Conservation (phyloP, 768 basidiomycete genomes). For the Trametes cubensis region DNA sequence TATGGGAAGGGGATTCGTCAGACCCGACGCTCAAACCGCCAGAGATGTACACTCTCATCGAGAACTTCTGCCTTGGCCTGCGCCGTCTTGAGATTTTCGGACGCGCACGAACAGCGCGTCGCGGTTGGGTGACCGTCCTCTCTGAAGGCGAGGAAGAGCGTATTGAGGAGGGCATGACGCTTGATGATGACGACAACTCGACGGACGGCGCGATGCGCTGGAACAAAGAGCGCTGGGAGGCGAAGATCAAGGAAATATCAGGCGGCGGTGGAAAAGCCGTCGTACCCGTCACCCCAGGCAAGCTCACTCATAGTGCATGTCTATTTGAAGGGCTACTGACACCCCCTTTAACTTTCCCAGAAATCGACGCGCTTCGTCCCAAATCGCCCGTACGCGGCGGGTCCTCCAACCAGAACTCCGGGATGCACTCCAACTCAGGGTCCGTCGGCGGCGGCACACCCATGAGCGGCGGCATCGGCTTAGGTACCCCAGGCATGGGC, state of each 20-base stretch:
- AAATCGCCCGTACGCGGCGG: conserved; percentile 73
- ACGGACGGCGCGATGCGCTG: conserved; percentile 47
- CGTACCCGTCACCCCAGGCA: conserved; percentile 64
- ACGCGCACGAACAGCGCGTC: conserved; percentile 63
- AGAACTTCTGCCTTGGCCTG: conserved; percentile 95
- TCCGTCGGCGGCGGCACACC: conserved; percentile 20
- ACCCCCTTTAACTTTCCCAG: conserved; percentile 34
- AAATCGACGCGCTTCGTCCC: conserved; percentile 83
- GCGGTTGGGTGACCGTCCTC: conserved; percentile 92
- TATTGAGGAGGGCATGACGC: conserved; percentile 40
- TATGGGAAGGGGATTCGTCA: conserved; percentile 90
- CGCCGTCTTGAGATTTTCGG: conserved; percentile 92
- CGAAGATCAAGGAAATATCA: conserved; percentile 55
- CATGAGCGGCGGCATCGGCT: no score
- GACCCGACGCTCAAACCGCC: conserved; percentile 90
- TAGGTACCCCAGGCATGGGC: conserved; percentile 22
- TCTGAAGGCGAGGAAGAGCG: conserved; percentile 62
- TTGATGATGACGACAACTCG: conserved; percentile 35
- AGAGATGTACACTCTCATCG: conserved; percentile 93
- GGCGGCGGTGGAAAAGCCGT: conserved; percentile 58
- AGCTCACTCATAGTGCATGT: conserved; percentile 11
- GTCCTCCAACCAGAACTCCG: conserved; percentile 29
- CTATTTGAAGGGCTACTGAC: neutral
- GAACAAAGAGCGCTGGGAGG: conserved; percentile 69
- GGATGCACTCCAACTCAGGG: conserved; percentile 23